A percentile compares a stretch with the other conserved stretches of the same genome.
phyloP scores from a whole-genome alignment of 2,329 filamentous ascomycete genomes.

The Fusarium sp. region DNA sequence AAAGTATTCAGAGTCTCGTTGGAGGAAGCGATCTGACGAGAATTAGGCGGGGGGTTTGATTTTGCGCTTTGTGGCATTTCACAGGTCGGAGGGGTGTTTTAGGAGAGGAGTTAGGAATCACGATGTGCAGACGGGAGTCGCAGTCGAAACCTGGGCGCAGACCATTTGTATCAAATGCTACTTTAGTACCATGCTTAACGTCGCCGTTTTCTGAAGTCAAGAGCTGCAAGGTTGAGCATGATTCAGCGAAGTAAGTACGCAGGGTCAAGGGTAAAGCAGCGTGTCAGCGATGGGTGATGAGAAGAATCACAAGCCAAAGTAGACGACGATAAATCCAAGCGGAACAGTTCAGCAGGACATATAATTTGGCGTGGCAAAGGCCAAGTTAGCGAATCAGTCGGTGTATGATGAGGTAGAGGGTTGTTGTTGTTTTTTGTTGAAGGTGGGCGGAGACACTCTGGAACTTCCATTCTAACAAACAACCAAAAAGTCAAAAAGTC shows the following conservation, averaged over 20 bases:
- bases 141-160: constrained; percentile 4
- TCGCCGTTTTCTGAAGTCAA: constrained; percentile 44
- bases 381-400: neutral
- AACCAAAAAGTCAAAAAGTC: neutral
- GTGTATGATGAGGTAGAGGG: neutral
- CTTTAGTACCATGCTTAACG: constrained; percentile 40
- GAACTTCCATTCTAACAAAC: constrained; percentile 4
- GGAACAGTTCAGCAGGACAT: neutral
- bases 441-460: constrained; percentile 34
- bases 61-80: constrained; percentile 45
- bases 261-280: constrained; percentile 1
- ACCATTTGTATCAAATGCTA: constrained; percentile 39
- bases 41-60: constrained; percentile 22
- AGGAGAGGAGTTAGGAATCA: constrained; percentile 18
- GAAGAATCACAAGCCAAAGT: neutral
- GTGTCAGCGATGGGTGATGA: constrained; percentile 6
- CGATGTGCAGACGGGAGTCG: neutral
- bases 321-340: neutral
- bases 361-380: neutral
- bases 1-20: constrained; percentile 58
- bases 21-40: constrained; percentile 53
- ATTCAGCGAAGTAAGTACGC: constrained; percentile 28
- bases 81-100: constrained; percentile 25
- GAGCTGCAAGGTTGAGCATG: constrained; percentile 39
- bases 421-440: constrained; percentile 19